Base-by-base conservation (phyloP, 352 stramenopile species). In the Elongisporangium senticosum region DNA sequence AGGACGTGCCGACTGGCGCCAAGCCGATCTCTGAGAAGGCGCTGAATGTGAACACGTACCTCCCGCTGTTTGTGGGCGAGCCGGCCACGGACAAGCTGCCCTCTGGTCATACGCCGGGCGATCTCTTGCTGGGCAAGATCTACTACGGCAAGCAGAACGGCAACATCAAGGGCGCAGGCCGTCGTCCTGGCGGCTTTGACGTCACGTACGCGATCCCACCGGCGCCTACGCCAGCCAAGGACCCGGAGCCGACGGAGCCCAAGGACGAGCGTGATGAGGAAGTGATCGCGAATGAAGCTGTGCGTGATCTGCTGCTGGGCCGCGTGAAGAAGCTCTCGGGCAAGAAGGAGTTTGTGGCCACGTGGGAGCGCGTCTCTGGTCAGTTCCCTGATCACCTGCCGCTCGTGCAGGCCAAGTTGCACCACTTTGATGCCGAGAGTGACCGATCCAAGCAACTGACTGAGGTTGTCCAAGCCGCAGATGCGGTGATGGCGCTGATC, bases 101-200 rank as follows among this genome's bases (percentile, higher is more conserved):
- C 3, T 60, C 63, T 7, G 81, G 75, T 22, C 63, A 70, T 57
- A 49, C 74, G 2, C 58, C 83, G 3, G 85, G 85, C n/a, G 81
- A 95, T 49, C 22, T 86, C 50, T 62, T 95, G 26, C 71, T 63
- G 13, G 85, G 85, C 15, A 90, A 74, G 49, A 78, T 95, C 37
- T 56, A 82, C 63, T 95, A 86, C 49, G 85, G 81, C 21, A 83
- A 89, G 65, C 86, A 91, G 66, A 82, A 89, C 49, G 75, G 78
- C 7, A 58, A 55, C 24, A 68, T 89, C 55, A 79, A 83, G 50
- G 83, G 85, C 61, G 79, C 67, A 24, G 77, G 78, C 7, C 70
- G 77, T 58, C 78, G 76, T 55, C 83, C 85, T 0, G 68, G 72
- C n/a, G 85, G 85, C 28, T 93, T 91, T 53, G 62, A 76, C 17